Evolutionary conservation across 768 basidiomycete species (phyloP).

Genomic region (Clitopilus hobsonii): DNA sequence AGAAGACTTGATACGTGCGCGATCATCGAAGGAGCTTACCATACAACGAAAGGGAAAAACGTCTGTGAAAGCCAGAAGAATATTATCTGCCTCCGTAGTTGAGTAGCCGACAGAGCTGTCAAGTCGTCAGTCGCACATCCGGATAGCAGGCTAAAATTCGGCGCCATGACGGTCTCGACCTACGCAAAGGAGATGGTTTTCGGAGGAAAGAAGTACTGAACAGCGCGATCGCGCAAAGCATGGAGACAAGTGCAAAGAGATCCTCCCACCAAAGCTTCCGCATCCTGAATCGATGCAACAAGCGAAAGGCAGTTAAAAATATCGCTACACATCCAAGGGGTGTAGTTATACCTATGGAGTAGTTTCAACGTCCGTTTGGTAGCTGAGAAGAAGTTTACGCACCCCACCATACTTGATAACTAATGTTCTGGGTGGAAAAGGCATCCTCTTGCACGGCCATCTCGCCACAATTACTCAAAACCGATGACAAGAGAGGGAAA

Average conservation of each 20-base stretch:
- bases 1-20: background rate
- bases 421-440: background rate
- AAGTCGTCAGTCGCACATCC: too few relatives aligned
- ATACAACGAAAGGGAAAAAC: conserved; percentile 8
- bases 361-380: background rate
- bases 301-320: conserved; percentile 15
- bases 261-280: conserved; percentile 26
- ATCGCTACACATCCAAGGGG: conserved; percentile 12
- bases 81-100: background rate
- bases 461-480: too few relatives aligned
- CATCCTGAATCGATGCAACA: conserved; percentile 16
- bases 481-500: too few relatives aligned
- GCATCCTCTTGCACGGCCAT: too few relatives aligned
- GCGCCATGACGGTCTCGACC: too few relatives aligned
- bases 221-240: conserved; percentile 9
- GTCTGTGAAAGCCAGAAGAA: conserved; percentile 5
- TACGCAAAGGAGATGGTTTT: background rate
- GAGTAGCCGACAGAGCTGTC: background rate
- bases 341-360: background rate
- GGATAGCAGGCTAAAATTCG: too few relatives aligned
- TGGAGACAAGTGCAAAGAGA: conserved; percentile 19
- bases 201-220: conserved; percentile 4
- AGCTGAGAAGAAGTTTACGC: background rate
- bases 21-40: conserved; percentile 1
- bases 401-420: background rate